phyloP scores from a whole-genome alignment of 805 yeast genomes.

The Starmerella sirachaensis region DNA sequence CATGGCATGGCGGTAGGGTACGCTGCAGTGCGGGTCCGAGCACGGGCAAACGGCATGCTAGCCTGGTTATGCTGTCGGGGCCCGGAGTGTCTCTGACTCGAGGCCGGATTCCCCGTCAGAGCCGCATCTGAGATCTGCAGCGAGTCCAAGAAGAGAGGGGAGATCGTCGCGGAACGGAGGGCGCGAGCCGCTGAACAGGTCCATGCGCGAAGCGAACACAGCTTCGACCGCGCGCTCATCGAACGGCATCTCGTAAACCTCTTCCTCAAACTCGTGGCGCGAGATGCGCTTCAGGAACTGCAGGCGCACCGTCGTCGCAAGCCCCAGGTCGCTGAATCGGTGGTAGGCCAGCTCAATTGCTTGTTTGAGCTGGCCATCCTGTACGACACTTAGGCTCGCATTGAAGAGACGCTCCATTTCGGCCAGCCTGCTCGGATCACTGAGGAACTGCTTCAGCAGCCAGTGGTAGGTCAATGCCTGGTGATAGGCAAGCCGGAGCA shows the following conservation, averaged over 20 bases:
- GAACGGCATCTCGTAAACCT: constrained; percentile 3
- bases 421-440: neutral
- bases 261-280: neutral
- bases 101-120: too few species aligned
- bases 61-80: too few species aligned
- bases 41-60: too few species aligned
- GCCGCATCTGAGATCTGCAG: too few species aligned
- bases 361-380: neutral
- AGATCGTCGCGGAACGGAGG: constrained; percentile 7
- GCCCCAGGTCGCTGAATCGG: neutral
- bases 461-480: constrained; percentile 26
- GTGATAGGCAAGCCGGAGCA: constrained; percentile 26
- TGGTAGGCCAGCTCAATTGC: neutral
- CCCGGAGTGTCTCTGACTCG: too few species aligned
- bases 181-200: constrained; percentile 13
- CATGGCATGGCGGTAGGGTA: too few species aligned
- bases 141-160: too few species aligned
- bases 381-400: neutral
- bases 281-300: constrained; percentile 5
- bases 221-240: constrained; percentile 1
- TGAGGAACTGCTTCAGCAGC: constrained; percentile 16
- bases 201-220: constrained; percentile 10
- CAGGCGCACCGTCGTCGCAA: constrained; percentile 7
- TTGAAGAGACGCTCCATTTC: neutral
- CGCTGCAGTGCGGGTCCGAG: too few species aligned